Conservation (phyloP, 2,329 filamentous ascomycete species). For the Dactylellina haptotyla region DNA sequence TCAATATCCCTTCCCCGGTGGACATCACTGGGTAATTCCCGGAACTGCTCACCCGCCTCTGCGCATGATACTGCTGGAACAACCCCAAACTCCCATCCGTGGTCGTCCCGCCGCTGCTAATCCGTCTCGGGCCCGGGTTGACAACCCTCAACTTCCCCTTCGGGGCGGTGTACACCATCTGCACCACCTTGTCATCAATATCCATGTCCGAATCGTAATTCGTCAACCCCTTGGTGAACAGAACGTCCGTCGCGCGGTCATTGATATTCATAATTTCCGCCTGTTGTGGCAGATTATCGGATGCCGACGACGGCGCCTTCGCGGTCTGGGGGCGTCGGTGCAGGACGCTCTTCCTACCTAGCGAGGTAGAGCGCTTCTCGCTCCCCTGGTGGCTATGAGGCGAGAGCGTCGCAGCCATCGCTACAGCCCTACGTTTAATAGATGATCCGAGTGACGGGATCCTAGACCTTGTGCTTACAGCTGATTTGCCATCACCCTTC, state of each 20-base stretch:
- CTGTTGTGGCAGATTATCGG: conserved; percentile 16
- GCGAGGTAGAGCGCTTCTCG: conserved; percentile 23
- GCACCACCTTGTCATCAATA: conserved; percentile 63
- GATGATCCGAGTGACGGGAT: conserved; percentile 39
- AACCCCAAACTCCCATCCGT: conserved; percentile 54
- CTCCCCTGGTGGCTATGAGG: background rate
- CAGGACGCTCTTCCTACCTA: conserved; percentile 25
- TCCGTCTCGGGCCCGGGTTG: conserved; percentile 72
- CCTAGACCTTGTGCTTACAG: conserved; percentile 10
- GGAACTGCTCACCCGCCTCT: conserved; percentile 37
- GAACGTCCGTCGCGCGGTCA: conserved; percentile 59
- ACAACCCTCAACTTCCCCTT: conserved; percentile 88
- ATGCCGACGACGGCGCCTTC: background rate
- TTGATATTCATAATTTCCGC: conserved; percentile 58
- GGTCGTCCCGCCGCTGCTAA: conserved; percentile 37
- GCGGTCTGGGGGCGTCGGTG: conserved; percentile 22
- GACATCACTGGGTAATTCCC: conserved; percentile 4
- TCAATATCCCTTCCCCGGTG: conserved; percentile 30
- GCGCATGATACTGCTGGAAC: conserved; percentile 19
- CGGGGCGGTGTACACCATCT: conserved; percentile 93
- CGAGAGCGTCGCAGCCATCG: conserved; percentile 30
- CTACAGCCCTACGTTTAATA: conserved; percentile 34
- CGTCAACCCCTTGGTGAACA: conserved; percentile 54
- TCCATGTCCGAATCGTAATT: conserved; percentile 59
- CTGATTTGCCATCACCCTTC: background rate